phyloP scores from a whole-genome alignment of 805 yeast genomes.

The Starmerella scarabaei region DNA sequence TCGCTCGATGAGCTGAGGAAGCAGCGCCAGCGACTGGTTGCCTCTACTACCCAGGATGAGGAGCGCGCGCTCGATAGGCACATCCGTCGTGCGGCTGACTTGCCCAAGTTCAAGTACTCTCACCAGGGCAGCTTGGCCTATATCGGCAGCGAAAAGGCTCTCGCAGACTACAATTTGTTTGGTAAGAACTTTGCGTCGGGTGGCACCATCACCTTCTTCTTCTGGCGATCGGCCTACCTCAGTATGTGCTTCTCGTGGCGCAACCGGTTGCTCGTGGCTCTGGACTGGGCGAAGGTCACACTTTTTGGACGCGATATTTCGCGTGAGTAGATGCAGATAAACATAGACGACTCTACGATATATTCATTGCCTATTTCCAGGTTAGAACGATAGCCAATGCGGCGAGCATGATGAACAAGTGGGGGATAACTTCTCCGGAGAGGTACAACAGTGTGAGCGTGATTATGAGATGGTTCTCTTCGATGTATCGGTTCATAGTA shows the following conservation, averaged over 20 bases:
- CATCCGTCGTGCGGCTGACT: slow-evolving; percentile 27
- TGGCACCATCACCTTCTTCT: slow-evolving; percentile 75
- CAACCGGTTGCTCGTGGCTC: slow-evolving; percentile 70
- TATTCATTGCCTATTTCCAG: not conserved
- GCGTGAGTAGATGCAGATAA: slow-evolving; percentile 45
- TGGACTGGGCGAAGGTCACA: slow-evolving; percentile 82
- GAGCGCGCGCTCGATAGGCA: slow-evolving; percentile 22
- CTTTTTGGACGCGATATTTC: slow-evolving; percentile 90
- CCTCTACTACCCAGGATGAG: slow-evolving; percentile 9
- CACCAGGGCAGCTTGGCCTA: slow-evolving; percentile 92
- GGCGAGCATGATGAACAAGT: too few species aligned
- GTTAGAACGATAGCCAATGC: too few species aligned
- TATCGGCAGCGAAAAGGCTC: slow-evolving; percentile 82
- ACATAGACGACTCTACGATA: not conserved
- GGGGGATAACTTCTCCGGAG: too few species aligned
- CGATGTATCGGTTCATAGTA: too few species aligned
- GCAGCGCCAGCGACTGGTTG: slow-evolving; percentile 24
- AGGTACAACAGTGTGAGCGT: too few species aligned
- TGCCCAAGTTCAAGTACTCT: slow-evolving; percentile 55
- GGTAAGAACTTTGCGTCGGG: slow-evolving; percentile 71
- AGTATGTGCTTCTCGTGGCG: slow-evolving; percentile 80
- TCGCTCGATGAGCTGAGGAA: slow-evolving; percentile 24
- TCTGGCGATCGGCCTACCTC: slow-evolving; percentile 92
- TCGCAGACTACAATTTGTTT: slow-evolving; percentile 65
- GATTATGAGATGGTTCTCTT: too few species aligned